Conservation (phyloP, 306 rosid species). For the Medicago truncatula region DNA sequence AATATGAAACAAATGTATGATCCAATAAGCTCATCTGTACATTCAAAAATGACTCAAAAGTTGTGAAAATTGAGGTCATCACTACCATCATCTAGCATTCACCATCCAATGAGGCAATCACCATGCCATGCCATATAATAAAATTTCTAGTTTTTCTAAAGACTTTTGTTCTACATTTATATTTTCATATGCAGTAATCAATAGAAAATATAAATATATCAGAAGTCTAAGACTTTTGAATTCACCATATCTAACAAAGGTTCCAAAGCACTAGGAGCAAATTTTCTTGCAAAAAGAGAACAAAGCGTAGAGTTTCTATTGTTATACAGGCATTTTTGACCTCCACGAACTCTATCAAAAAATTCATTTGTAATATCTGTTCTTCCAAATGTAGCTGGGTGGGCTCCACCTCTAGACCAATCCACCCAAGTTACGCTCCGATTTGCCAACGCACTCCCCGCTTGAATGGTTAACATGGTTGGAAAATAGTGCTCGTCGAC, state of each 20-base stretch:
- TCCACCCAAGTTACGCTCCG: conserved; percentile 97
- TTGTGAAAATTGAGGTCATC: conserved; percentile 19
- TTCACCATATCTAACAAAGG: conserved; percentile 68
- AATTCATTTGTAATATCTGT: conserved; percentile 65
- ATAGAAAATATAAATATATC: conserved; percentile 29
- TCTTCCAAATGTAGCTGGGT: conserved; percentile 87
- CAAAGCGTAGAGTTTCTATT: conserved; percentile 57
- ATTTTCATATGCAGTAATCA: conserved; percentile 24
- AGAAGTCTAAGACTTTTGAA: conserved; percentile 65
- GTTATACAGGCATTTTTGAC: conserved; percentile 66
- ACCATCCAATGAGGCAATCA: conserved; percentile 6
- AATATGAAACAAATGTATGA: conserved; percentile 31
- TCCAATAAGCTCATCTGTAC: conserved; percentile 52
- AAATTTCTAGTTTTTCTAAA: conserved; percentile 20
- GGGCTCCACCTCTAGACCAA: conserved; percentile 98
- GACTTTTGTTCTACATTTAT: conserved; percentile 27
- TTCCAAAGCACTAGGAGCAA: conserved; percentile 88
- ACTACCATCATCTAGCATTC: conserved; percentile 18
- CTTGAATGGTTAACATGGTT: conserved; percentile 79
- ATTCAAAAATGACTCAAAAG: conserved; percentile 40
- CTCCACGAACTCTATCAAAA: conserved; percentile 46
- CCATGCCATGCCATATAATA: conserved; percentile 26
- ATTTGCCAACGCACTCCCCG: conserved; percentile 65
- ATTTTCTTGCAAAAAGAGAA: conserved; percentile 84
- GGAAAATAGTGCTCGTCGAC: conserved; percentile 98